Conservation (phyloP, 2,329 filamentous ascomycete genomes). For the Emericellopsis atlantica region DNA sequence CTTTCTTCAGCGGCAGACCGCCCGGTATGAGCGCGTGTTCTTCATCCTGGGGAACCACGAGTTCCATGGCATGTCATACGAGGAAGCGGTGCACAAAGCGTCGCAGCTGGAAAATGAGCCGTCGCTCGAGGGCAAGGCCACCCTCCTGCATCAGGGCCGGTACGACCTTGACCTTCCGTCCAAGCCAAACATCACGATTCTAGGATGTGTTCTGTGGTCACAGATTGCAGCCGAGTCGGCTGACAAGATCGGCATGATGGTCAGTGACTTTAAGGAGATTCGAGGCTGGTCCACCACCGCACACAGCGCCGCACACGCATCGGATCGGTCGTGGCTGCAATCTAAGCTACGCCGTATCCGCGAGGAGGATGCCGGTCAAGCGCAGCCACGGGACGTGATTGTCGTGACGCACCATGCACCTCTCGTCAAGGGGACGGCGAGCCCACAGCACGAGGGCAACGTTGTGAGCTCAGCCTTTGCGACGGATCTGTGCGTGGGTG, state of each 20-base stretch:
- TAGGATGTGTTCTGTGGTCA: conserved; percentile 49
- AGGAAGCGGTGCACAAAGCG: conserved; percentile 22
- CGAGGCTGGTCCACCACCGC: conserved; percentile 31
- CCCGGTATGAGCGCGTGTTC: conserved; percentile 28
- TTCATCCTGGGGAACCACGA: conserved; percentile 42
- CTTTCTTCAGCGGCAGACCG: conserved; percentile 28
- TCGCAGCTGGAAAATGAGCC: conserved; percentile 23
- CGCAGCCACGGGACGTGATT: conserved; percentile 18
- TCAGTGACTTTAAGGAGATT: conserved; percentile 44
- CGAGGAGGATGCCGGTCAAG: conserved; percentile 23
- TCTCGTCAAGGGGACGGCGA: conserved; percentile 30
- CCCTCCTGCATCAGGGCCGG: conserved; percentile 27
- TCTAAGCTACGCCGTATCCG: conserved; percentile 15
- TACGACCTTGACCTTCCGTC: conserved; percentile 23
- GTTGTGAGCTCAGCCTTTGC: conserved; percentile 37
- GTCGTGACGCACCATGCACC: conserved; percentile 48
- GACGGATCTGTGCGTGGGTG: conserved; percentile 26
- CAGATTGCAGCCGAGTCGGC: conserved; percentile 24
- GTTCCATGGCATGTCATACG: conserved; percentile 31
- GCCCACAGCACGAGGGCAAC: conserved; percentile 31
- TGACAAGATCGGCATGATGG: conserved; percentile 24
- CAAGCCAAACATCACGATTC: conserved; percentile 24
- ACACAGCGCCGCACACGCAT: conserved; percentile 33
- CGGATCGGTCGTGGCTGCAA: conserved; percentile 38
- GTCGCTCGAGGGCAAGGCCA: conserved; percentile 20